Base-by-base conservation (phyloP, 768 basidiomycete species). In the Leccinellum luteum region DNA sequence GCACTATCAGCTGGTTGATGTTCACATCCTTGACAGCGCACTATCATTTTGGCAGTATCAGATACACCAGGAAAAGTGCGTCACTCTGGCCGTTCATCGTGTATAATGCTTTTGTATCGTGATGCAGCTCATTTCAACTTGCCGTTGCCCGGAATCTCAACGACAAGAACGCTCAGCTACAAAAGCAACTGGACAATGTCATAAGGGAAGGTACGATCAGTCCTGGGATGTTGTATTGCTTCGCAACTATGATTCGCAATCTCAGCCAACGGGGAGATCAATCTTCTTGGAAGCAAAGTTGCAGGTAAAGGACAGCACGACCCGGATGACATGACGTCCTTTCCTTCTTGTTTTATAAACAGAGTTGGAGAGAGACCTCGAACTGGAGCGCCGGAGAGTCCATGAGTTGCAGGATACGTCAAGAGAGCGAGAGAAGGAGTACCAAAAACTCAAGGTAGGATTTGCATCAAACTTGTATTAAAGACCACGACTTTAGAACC, bases 31-130 rank as follows among this genome's bases (percentile, higher is more conserved):
- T 0, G 31, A 27, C 54, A 91, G 90, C 21, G 90, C 92, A 4
- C 81, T 93, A 56, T 89, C 91, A 4, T 94, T 94, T 70, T 94
- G 92, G 92, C 89, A 92, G 69, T 94, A 94, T 69, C 92, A 94
- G 66, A 82, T 86, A 51, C 89, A 90, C 60, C 92, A 94, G 72
- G 92, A 94, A 75, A 85, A 82, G 91, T 89, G 55, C 56, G 73
- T 63, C 23, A 21, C 6, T 56, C 28, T 28, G 27, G 35, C 43
- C 15, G 48, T 54, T 30, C 9, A 15, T 35, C 4, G 0, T 52
- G 13, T 45, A 21, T 32, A 15, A 50, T 49, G 13, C 47, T 55
- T 48, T n/a, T 34, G 48, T 59, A 23, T 57, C 48, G 55, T 47
- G 25, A 25, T 54, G 30, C 47, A 63, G 67, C 54, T 85, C 90